Base-by-base conservation (phyloP, 345 rosid species). In the Viola odorata region DNA sequence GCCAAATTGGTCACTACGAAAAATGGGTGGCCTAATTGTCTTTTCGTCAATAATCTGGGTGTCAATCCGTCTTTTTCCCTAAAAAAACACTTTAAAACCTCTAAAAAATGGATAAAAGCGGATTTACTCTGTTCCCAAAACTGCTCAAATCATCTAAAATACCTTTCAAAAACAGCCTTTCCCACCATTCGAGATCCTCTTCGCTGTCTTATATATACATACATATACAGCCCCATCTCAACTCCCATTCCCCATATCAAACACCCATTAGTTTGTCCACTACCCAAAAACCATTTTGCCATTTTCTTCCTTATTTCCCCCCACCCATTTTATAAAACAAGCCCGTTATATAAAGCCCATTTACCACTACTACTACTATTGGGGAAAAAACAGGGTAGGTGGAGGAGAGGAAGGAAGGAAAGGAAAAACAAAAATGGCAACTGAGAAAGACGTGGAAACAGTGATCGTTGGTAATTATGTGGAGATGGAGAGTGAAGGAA, bases 401-500 rank as follows among this genome's bases (percentile, higher is more conserved):
- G n/a, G 15, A 68, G 56, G 32, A 47, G 38, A 13, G 16, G 36
- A 6, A 50, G 14, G 62, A 48, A 64, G 55, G 50, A 57, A 52
- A 57, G 57, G 52, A 11, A 42, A 42, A 41, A 41, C 55, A 63
- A 65, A 55, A 57, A 75, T 77, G 82, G 82, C 83, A 40, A 64
- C 71, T 60, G 98, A 88, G 55, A 91, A 87, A 84, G 89, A 59
- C n/a, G 96, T 66, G 71, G 99, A 94, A 84, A 84, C 91, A 0
- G 91, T 85, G 70, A 82, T 88, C 8, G 91, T 72, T 0, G 99
- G 97, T 36, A 90, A 83, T 80, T 94, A 90, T 68, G 96, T 83
- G 50, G 99, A 90, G 77, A 94, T 94, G 96, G 99, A 94, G 70
- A 62, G 78, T 44, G 90, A 85, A 75, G 95, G 88, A 50, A 84